A percentile compares a stretch with the other conserved stretches of the same genome.
phyloP scores from a whole-genome alignment of 345 rosid genomes.

The Melaleuca alternifolia region DNA sequence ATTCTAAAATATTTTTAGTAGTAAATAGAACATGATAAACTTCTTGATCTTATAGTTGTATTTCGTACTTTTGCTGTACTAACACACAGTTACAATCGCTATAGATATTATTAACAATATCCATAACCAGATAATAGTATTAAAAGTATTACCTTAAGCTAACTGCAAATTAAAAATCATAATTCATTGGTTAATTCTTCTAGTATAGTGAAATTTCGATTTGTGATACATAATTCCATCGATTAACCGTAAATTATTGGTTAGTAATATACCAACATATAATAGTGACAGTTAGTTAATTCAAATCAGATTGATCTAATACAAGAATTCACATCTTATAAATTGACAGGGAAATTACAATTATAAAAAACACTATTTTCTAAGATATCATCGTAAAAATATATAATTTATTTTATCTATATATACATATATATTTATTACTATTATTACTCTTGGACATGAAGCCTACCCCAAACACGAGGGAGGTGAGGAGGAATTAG shows the following conservation, averaged over 20 bases:
- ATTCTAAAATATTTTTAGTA: neutral
- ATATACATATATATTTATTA: no score
- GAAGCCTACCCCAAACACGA: neutral
- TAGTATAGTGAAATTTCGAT: neutral
- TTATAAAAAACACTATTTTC: neutral
- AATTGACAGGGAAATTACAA: neutral
- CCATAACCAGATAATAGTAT: neutral
- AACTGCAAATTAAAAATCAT: neutral
- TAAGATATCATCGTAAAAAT: neutral
- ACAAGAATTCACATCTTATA: neutral
- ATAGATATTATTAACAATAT: neutral
- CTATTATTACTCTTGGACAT: neutral
- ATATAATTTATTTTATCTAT: no score
- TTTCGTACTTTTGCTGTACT: neutral
- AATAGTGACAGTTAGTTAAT: neutral
- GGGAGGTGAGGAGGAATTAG: neutral
- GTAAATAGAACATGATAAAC: neutral
- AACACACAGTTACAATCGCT: neutral
- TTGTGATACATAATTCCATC: neutral
- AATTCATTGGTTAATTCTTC: neutral
- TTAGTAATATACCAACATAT: neutral
- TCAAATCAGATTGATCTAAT: neutral
- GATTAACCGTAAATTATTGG: accelerated
- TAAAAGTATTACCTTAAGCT: no score
- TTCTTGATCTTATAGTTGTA: neutral